Percentiles rank a stretch among this genome's conserved stretches.
Conservation (phyloP, 257 asterid genomes). For the Solanum verrucosum region DNA sequence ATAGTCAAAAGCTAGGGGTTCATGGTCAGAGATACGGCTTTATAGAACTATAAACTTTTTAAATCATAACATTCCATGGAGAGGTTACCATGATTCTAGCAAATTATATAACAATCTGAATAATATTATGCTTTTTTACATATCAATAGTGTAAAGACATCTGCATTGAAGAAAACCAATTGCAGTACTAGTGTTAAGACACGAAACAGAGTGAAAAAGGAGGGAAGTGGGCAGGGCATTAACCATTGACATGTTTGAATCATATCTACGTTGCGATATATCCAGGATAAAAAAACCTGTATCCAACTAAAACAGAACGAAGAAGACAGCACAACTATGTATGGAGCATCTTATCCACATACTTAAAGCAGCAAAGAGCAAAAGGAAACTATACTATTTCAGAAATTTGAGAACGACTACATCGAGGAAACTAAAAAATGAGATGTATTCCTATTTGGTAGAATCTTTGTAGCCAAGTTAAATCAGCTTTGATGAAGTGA, state of each 20-base stretch:
- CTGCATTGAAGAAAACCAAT: background rate
- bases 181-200: background rate
- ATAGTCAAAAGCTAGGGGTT: background rate
- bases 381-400: background rate
- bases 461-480: background rate
- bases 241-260: background rate
- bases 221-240: background rate
- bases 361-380: background rate
- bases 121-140: background rate
- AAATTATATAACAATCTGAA: background rate
- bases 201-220: background rate
- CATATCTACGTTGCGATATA: background rate
- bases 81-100: background rate
- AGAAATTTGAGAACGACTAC: background rate
- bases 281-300: background rate
- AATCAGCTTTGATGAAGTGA: background rate
- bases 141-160: background rate
- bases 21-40: background rate
- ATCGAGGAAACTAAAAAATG: background rate
- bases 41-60: background rate
- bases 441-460: background rate
- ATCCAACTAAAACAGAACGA: background rate
- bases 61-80: background rate
- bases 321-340: background rate
- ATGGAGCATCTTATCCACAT: background rate